Conservation (phyloP, 768 basidiomycete species). For the Russula olivacea region DNA sequence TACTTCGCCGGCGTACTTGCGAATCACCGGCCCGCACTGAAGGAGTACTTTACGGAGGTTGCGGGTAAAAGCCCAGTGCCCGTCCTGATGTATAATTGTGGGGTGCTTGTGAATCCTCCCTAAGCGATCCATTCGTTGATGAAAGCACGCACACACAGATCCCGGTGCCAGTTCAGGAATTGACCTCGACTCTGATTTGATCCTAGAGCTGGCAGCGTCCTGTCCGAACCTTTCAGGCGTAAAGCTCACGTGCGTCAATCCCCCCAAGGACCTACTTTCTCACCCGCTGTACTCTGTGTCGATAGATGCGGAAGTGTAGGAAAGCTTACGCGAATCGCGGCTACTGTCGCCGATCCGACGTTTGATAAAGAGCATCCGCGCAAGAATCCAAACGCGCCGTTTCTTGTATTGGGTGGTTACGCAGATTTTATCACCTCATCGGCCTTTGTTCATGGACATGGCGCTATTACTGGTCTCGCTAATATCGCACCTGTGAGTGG, state of each 20-base stretch:
- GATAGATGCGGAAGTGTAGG: constrained; percentile 85
- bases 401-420: constrained; percentile 83
- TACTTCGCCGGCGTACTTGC: constrained; percentile 79
- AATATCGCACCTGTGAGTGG: constrained; percentile 69
- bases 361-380: constrained; percentile 62
- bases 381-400: constrained; percentile 58
- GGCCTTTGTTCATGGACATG: constrained; percentile 66
- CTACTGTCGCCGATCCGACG: constrained; percentile 49
- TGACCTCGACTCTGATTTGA: constrained; percentile 84
- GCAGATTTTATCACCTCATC: constrained; percentile 78
- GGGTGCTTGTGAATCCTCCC: constrained; percentile 30
- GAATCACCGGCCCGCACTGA: constrained; percentile 58
- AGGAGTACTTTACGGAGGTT: constrained; percentile 73
- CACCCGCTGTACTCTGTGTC: neutral
- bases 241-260: constrained; percentile 71
- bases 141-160: constrained; percentile 41
- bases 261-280: constrained; percentile 1
- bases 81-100: constrained; percentile 85
- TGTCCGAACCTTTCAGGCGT: constrained; percentile 79
- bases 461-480: constrained; percentile 85
- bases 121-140: neutral
- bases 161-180: constrained; percentile 86
- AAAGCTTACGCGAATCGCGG: constrained; percentile 80
- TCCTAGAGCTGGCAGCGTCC: constrained; percentile 69
- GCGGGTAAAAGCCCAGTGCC: constrained; percentile 78